A percentile compares a stretch with the other conserved stretches of the same genome.
Conservation (phyloP, 345 rosid genomes). For the Eucalyptus sp. region DNA sequence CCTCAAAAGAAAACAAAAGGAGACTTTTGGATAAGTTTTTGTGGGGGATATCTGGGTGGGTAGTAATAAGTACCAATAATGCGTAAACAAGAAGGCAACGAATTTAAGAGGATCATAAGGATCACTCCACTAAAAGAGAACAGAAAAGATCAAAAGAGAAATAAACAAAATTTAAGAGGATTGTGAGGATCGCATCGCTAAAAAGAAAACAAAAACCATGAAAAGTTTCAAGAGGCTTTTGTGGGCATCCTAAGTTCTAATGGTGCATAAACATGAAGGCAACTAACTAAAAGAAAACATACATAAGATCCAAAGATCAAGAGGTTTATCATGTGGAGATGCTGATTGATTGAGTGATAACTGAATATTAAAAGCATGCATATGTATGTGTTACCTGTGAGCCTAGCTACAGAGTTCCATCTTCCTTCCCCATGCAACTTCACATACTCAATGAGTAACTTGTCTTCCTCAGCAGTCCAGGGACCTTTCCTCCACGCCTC, state of each 20-base stretch:
- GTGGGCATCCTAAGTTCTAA: not conserved
- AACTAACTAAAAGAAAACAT: not conserved
- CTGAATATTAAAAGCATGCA: not conserved
- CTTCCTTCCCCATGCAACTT: conserved; percentile 77
- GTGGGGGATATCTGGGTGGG: not conserved
- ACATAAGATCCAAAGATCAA: not conserved
- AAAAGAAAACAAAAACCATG: not conserved
- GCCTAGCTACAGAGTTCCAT: conserved; percentile 90
- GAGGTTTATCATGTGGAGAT: not conserved
- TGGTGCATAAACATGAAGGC: not conserved
- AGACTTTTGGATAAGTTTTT: not conserved
- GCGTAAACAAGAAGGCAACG: not conserved
- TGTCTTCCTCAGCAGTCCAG: conserved; percentile 92
- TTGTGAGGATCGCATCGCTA: not conserved
- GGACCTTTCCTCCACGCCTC: conserved; percentile 93
- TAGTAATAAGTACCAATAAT: not conserved
- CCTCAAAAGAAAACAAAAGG: not conserved
- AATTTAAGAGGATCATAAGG: not conserved
- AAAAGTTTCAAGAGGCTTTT: not conserved
- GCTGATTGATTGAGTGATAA: not conserved
- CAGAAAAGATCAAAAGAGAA: not conserved
- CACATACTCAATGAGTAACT: conserved; percentile 62
- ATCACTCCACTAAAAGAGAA: not conserved
- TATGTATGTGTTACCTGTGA: conserved; percentile 31
- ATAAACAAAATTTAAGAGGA: not conserved